Conservation (phyloP, 1,284 basidiomycete genomes). For the Stereum hirsutum region DNA sequence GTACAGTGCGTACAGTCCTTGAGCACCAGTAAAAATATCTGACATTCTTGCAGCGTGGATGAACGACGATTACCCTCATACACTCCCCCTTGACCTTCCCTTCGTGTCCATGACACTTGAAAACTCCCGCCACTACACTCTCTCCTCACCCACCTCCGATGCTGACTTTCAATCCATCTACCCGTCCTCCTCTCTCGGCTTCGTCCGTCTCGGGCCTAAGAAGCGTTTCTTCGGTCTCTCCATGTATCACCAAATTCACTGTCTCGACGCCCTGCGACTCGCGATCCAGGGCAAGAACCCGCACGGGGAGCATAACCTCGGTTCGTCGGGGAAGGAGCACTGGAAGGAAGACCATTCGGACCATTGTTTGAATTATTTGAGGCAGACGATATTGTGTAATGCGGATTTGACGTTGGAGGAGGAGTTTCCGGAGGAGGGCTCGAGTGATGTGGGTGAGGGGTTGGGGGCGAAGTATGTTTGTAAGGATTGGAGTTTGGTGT, state of each 20-base stretch:
- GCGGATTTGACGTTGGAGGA: constrained; percentile 1
- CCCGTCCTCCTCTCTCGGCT: constrained; percentile 16
- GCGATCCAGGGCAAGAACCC: constrained; percentile 16
- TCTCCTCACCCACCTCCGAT: constrained; percentile 15
- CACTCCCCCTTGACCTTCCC: constrained; percentile 12
- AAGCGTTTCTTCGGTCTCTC: constrained; percentile 21
- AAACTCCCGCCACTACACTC: constrained; percentile 16
- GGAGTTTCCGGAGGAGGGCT: not conserved
- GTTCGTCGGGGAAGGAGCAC: constrained; percentile 2
- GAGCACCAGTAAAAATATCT: not conserved
- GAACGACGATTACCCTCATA: constrained; percentile 11
- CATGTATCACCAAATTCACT: constrained; percentile 31
- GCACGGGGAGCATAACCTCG: constrained; percentile 6
- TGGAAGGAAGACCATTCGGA: constrained; percentile 8
- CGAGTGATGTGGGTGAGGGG: not conserved
- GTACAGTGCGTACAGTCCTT: constrained; percentile 10
- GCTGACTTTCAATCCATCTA: constrained; percentile 20
- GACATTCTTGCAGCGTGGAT: constrained; percentile 10
- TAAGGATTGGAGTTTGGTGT: not conserved
- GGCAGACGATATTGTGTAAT: not conserved
- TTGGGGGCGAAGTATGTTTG: not conserved
- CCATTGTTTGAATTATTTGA: constrained; percentile 1
- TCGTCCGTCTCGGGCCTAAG: constrained; percentile 22
- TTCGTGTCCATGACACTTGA: constrained; percentile 15
- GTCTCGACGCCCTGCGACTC: constrained; percentile 21